These are phyloP conservation scores for Podaxis rugospora DNA, from an alignment of 768 basidiomycete genomes.

Conservation along the genomic window DNA sequence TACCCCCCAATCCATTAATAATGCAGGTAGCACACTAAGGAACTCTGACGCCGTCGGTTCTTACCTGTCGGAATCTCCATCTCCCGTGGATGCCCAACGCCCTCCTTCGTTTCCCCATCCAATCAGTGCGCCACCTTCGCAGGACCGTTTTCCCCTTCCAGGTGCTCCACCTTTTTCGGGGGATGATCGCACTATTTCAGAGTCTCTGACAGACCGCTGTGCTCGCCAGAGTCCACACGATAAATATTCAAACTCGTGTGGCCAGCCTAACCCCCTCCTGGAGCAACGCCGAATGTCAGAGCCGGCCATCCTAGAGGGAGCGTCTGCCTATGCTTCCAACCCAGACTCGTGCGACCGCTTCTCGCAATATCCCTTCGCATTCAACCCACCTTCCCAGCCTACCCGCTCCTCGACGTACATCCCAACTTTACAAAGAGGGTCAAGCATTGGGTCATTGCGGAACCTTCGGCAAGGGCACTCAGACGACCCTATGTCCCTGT, in stretches of 20 bases:
- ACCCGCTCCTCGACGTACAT: slow-evolving; percentile 33
- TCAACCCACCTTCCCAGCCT: slow-evolving; percentile 26
- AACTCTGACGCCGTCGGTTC: slow-evolving; percentile 19
- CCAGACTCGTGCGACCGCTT: slow-evolving; percentile 24
- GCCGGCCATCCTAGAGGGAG: slow-evolving; percentile 41
- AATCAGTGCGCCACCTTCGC: slow-evolving; percentile 38
- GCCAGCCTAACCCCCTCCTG: slow-evolving; percentile 31
- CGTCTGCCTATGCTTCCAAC: slow-evolving; percentile 35
- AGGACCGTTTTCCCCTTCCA: slow-evolving; percentile 40
- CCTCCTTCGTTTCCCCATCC: slow-evolving; percentile 34
- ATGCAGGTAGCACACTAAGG: slow-evolving; percentile 23
- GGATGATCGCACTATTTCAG: slow-evolving; percentile 34
- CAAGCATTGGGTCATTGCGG: slow-evolving; percentile 40
- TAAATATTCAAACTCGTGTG: slow-evolving; percentile 28
- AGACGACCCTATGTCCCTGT: slow-evolving; percentile 27
- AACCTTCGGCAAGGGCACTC: slow-evolving; percentile 37
- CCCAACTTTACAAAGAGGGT: slow-evolving; percentile 42
- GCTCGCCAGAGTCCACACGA: slow-evolving; percentile 29
- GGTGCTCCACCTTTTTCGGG: slow-evolving; percentile 36
- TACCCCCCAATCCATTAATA: slow-evolving; percentile 17
- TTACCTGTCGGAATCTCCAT: slow-evolving; percentile 38
- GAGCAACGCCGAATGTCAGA: slow-evolving; percentile 72
- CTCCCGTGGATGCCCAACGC: slow-evolving; percentile 36
- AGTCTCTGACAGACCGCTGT: slow-evolving; percentile 34
- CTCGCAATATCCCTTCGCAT: slow-evolving; percentile 36